Evolutionary conservation across 805 yeast genomes (phyloP).

Genomic region (Nakazawaea sp.): DNA sequence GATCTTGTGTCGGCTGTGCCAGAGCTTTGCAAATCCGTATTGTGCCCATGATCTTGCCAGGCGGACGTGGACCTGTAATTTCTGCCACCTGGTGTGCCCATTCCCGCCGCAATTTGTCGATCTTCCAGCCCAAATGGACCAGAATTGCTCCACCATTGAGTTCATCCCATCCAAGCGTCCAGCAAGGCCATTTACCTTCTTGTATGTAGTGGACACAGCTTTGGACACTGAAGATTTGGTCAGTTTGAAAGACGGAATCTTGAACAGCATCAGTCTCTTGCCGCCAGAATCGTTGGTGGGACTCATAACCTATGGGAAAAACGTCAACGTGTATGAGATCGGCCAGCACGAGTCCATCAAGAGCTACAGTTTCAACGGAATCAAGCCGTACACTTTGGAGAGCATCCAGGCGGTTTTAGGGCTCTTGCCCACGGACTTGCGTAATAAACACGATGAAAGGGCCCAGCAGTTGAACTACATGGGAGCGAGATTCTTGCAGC

Average conservation of each 20-base stretch:
- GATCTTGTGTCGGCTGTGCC: slow-evolving; percentile 47
- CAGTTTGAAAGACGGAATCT: slow-evolving; percentile 44
- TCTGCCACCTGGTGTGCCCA: slow-evolving; percentile 43
- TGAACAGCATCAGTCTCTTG: slow-evolving; percentile 32
- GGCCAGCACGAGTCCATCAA: slow-evolving; percentile 26
- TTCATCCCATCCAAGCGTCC: slow-evolving; percentile 28
- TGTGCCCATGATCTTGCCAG: slow-evolving; percentile 27
- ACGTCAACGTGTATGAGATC: slow-evolving; percentile 52
- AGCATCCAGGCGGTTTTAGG: slow-evolving; percentile 42
- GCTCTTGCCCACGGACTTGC: slow-evolving; percentile 27
- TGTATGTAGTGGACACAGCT: slow-evolving; percentile 54
- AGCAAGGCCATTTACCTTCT: slow-evolving; percentile 38
- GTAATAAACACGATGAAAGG: slow-evolving; percentile 13
- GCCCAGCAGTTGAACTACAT: slow-evolving; percentile 17
- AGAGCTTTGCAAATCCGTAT: slow-evolving; percentile 47
- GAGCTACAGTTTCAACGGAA: slow-evolving; percentile 47
- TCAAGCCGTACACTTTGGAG: slow-evolving; percentile 39
- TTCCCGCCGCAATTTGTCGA: slow-evolving; percentile 22
- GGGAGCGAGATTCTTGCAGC: slow-evolving; percentile 38
- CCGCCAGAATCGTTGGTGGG: slow-evolving; percentile 54
- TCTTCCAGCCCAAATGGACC: slow-evolving; percentile 29
- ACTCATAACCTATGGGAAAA: slow-evolving; percentile 51
- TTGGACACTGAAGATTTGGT: slow-evolving; percentile 42
- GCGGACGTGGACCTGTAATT: slow-evolving; percentile 46
- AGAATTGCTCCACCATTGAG: slow-evolving; percentile 43